Conservation (phyloP, 176 grass and related monocot species). For the Juncus inflexus region DNA sequence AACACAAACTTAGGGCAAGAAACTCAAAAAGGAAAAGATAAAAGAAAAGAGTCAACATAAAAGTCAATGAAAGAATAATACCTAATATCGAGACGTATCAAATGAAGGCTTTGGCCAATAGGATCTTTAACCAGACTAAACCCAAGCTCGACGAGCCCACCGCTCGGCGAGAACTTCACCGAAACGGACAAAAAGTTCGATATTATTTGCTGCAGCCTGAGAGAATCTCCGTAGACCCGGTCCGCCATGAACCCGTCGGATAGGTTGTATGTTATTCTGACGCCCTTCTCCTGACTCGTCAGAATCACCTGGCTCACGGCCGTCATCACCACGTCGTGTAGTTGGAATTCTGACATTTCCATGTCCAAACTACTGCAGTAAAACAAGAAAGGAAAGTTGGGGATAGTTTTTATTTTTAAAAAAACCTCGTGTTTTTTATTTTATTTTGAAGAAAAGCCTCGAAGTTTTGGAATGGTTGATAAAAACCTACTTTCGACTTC, state of each 20-base stretch:
- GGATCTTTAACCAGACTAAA: slow-evolving; percentile 50
- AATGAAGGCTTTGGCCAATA: slow-evolving; percentile 66
- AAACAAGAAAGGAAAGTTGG: slow-evolving; percentile 8
- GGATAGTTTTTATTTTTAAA: slow-evolving; percentile 14
- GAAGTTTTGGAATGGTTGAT: slow-evolving; percentile 1
- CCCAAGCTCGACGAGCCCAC: slow-evolving; percentile 60
- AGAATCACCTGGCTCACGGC: slow-evolving; percentile 80
- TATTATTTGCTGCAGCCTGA: slow-evolving; percentile 84
- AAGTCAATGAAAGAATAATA: slow-evolving; percentile 24
- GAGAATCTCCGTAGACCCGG: slow-evolving; percentile 59
- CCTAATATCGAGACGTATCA: slow-evolving; percentile 76
- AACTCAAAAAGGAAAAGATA: no score
- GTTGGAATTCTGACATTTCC: slow-evolving; percentile 81
- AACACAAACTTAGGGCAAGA: no score
- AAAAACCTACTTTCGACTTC: not conserved
- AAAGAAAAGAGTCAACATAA: no score
- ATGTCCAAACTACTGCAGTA: slow-evolving; percentile 73
- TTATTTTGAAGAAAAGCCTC: not conserved
- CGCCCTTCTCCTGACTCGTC: slow-evolving; percentile 69
- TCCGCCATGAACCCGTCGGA: slow-evolving; percentile 61
- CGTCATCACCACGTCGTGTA: slow-evolving; percentile 63
- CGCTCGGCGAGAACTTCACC: slow-evolving; percentile 74
- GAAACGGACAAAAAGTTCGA: slow-evolving; percentile 70
- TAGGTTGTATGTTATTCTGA: slow-evolving; percentile 54
- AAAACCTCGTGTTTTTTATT: not conserved